Evolutionary conservation across 148 eudicot species (phyloP), one percentile per base, ranked within the genome.

Genomic region (Camellia lanceoleosa): DNA sequence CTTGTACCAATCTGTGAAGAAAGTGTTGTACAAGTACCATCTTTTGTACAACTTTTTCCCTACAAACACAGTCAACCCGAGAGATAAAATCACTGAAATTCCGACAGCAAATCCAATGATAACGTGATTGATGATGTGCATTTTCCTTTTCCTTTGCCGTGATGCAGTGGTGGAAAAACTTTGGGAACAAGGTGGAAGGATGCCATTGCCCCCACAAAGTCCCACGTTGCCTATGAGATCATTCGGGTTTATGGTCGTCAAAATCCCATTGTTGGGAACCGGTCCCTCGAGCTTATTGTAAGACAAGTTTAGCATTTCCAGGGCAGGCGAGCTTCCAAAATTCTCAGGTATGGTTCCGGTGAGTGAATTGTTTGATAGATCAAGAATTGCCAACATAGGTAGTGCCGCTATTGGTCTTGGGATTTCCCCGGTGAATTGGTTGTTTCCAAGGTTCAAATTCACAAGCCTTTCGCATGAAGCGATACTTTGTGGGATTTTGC

Each of bases 281-380:
- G 86, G 87, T 11, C 99, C 99, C 43, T 75, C 86, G 0, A 96
- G 91, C 58, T 78, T 85, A 86, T 96, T 96, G 80, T 90, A 86
- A 38, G 99, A 96, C 8, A 96, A 87, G 79, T 96, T 93, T 59
- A 96, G 87, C 71, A 78, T 87, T 70, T 93, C 97, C 63, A 96
- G 78, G 59, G 98, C 99, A 0, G 99, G 98, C 2, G 98, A 96
- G 78, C 78, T 90, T 13, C 99, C 99, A 47, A 96, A 89, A 73
- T 82, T 82, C 51, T 72, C 86, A 2, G 99, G 97, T 62, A 96
- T 92, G 20, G 71, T 78, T 2, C 99, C 99, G 2, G 86, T 84
- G 30, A 96, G 83, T 65, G 85, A 86, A 75, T 96, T 96, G 86
- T 89, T 89, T 10, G 99, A 93, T 11, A 96, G 87, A 81, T 96